Evolutionary conservation across 371 early-diverging fungal species (phyloP).

Genomic region (Cokeromyces recurvatus): DNA sequence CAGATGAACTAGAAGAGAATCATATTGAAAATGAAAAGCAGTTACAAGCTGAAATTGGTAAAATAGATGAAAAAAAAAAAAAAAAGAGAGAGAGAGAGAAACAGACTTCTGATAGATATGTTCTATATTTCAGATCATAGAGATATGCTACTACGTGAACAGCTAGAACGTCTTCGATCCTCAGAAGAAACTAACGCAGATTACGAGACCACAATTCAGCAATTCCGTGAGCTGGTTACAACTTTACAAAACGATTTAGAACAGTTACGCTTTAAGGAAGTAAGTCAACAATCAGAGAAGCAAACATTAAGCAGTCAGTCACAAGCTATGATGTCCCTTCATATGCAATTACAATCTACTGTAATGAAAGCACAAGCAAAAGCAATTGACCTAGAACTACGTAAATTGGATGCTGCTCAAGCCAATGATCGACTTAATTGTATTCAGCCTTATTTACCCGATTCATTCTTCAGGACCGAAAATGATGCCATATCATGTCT

Average conservation of each 20-base stretch:
- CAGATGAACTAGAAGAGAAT: slow-evolving; percentile 89
- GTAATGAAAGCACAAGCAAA: slow-evolving; percentile 85
- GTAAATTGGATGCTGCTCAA: slow-evolving; percentile 81
- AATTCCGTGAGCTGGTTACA: slow-evolving; percentile 82
- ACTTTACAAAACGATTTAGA: slow-evolving; percentile 74
- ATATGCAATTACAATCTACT: slow-evolving; percentile 74
- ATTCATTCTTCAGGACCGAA: slow-evolving; percentile 76
- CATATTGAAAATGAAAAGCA: slow-evolving; percentile 85
- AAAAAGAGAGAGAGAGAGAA: no score
- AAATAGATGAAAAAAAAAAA: background rate
- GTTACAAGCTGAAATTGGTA: slow-evolving; percentile 74
- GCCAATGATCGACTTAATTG: slow-evolving; percentile 73
- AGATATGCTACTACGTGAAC: slow-evolving; percentile 64
- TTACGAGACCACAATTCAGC: slow-evolving; percentile 80
- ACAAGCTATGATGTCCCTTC: slow-evolving; percentile 81
- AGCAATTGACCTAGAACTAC: slow-evolving; percentile 85
- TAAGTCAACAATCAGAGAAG: slow-evolving; percentile 49
- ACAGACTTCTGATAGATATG: background rate
- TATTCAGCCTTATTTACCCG: slow-evolving; percentile 78
- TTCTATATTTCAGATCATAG: slow-evolving; percentile 48
- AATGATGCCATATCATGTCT: slow-evolving; percentile 75
- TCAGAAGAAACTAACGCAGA: slow-evolving; percentile 82
- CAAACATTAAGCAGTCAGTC: slow-evolving; percentile 61
- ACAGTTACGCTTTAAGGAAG: slow-evolving; percentile 62
- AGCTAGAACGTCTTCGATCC: slow-evolving; percentile 49